Evolutionary conservation across 805 yeast species (phyloP), one percentile per base, ranked within the genome.

Genomic region (Yamadazyma scolyti): DNA sequence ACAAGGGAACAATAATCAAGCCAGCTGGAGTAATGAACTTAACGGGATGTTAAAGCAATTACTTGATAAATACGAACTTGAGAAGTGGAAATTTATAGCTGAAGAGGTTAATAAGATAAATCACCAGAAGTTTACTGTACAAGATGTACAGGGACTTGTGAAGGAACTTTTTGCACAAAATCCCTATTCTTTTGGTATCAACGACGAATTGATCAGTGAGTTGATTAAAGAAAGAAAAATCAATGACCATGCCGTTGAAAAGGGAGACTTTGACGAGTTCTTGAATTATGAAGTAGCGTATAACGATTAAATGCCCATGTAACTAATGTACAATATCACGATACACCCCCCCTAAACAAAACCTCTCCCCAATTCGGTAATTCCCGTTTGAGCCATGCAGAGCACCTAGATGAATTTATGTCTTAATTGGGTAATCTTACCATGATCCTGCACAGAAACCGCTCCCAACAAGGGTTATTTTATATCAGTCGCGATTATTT

Each of bases 51-150:
- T 82, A 23, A 77, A 71, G 43, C 50, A 50, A 11, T 42, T 77
- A n/a, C 54, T 82, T 6, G 89, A 82, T 47, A 78, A 73, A 25
- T 87, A 82, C 1, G 90, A 82, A 46, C 41, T 72, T 24, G 86
- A 79, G 37, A 82, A 82, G 47, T 78, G 87, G 82, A 61, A 67
- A 28, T 78, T 64, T 45, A 64, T 83, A n/a, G 66, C 84, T 9
- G 57, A 67, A 22, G 88, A 82, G 46, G 61, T 82, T 34, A 68
- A 72, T 32, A 73, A 77, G 39, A 61, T 63, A 14, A 68, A 75
- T 1, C 76, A 77, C 12, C 74, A 73, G 42, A 46, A 54, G 27
- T 73, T 74, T 43, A 58, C 76, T 10, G 69, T 72, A 17, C 61
- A 53, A 19, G 80, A 77, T 40, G 70, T 83, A 37, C 71, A 80